phyloP scores from a whole-genome alignment of 345 rosid genomes.

The Toxicodendron radicans region DNA sequence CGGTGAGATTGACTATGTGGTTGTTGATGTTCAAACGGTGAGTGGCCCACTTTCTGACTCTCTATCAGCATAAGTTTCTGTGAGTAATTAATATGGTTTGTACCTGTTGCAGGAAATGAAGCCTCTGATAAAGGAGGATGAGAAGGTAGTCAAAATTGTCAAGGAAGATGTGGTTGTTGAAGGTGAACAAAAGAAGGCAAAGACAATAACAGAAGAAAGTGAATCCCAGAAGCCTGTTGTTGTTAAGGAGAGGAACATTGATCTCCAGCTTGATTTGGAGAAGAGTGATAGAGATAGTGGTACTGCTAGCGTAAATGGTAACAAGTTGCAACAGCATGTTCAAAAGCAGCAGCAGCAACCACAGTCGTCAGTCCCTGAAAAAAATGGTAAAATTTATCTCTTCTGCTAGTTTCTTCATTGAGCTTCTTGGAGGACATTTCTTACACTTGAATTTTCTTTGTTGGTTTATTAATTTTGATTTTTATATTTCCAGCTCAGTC shows the following conservation, averaged over 20 bases:
- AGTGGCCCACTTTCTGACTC: slow-evolving; percentile 38
- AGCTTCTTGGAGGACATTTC: slow-evolving; percentile 2
- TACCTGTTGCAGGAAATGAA: slow-evolving; percentile 49
- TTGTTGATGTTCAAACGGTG: slow-evolving; percentile 66
- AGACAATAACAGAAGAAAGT: slow-evolving; percentile 31
- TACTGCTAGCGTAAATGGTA: slow-evolving; percentile 24
- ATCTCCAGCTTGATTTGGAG: slow-evolving; percentile 79
- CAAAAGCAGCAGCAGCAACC: slow-evolving; percentile 65
- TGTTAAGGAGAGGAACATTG: slow-evolving; percentile 54
- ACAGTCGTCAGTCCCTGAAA: slow-evolving; percentile 46
- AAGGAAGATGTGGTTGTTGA: slow-evolving; percentile 44
- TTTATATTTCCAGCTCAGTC: slow-evolving; percentile 60
- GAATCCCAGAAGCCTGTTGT: slow-evolving; percentile 48
- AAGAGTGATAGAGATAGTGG: slow-evolving; percentile 60
- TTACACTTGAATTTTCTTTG: neutral
- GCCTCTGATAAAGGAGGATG: slow-evolving; percentile 49
- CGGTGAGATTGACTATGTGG: slow-evolving; percentile 59
- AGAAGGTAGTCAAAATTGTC: slow-evolving; percentile 32
- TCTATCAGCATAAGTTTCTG: neutral
- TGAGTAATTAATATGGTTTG: slow-evolving; percentile 21
- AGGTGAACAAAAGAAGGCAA: slow-evolving; percentile 51
- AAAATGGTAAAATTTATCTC: slow-evolving; percentile 44
- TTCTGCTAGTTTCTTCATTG: neutral
- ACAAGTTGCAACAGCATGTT: slow-evolving; percentile 46
- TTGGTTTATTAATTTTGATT: slow-evolving; percentile 14